Conservation (phyloP, 495 filamentous ascomycete species). For the Tuber brumale region DNA sequence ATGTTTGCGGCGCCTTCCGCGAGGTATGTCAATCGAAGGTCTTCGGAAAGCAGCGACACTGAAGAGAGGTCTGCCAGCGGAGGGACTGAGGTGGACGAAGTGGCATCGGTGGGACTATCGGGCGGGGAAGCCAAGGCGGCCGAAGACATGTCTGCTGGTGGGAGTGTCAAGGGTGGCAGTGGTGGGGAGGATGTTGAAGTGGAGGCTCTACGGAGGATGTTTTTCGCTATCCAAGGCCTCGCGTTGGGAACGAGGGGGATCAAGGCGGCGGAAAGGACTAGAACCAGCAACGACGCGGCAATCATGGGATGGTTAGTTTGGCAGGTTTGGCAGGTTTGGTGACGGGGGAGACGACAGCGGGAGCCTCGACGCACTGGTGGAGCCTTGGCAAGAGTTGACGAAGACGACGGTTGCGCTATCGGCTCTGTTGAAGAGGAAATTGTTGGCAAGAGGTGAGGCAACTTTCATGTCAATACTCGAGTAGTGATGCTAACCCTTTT, state of each 20-base stretch:
- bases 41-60: conserved; percentile 20
- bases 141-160: background rate
- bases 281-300: background rate
- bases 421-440: background rate
- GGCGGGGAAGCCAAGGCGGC: background rate
- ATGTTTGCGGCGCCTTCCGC: conserved; percentile 42
- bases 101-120: background rate
- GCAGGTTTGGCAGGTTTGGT: background rate
- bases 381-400: background rate
- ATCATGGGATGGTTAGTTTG: background rate
- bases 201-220: background rate
- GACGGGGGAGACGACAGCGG: background rate
- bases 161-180: background rate
- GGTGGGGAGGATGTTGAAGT: background rate
- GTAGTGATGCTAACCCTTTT: background rate
- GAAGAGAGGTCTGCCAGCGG: conserved; percentile 8
- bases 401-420: background rate
- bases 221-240: background rate
- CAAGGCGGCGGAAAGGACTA: background rate
- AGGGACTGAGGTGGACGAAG: background rate
- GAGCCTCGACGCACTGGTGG: background rate
- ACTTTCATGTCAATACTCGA: conserved; percentile 3
- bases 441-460: background rate
- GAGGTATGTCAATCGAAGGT: conserved; percentile 29
- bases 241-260: background rate